Conservation (phyloP, 176 grass and related monocot genomes). For the Bonia amplexicaulis region DNA sequence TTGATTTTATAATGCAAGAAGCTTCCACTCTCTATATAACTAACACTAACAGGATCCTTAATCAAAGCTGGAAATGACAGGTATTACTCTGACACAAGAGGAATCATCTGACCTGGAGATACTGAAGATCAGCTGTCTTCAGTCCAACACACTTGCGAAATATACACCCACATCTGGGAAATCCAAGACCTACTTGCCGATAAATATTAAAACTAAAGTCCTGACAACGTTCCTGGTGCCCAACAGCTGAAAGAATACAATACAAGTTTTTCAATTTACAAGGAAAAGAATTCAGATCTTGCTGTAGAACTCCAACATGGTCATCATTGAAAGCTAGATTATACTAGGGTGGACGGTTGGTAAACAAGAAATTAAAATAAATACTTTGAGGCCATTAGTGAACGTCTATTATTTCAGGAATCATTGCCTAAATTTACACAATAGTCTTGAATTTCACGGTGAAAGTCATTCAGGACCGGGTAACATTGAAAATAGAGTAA, state of each 20-base stretch:
- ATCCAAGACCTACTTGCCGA: constrained; percentile 41
- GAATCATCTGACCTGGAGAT: constrained; percentile 49
- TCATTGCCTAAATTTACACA: constrained; percentile 6
- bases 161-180: constrained; percentile 25
- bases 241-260: constrained; percentile 34
- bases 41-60: constrained; percentile 1
- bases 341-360: constrained; percentile 31
- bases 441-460: neutral
- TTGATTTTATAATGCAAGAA: constrained; percentile 20
- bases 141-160: constrained; percentile 29
- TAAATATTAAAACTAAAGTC: constrained; percentile 30
- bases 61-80: constrained; percentile 15
- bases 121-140: constrained; percentile 34
- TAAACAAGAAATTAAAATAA: constrained; percentile 30
- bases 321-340: constrained; percentile 62
- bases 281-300: constrained; percentile 58
- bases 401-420: neutral
- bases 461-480: neutral
- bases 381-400: constrained; percentile 19
- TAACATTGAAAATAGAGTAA: neutral
- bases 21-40: constrained; percentile 10
- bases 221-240: constrained; percentile 37
- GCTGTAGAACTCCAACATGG: constrained; percentile 37
- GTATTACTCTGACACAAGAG: constrained; percentile 36
- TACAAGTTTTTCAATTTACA: constrained; percentile 31